A percentile compares a stretch with the other conserved stretches of the same genome.
These are phyloP conservation scores for Scytalidium sp. DNA, from an alignment of 2,329 filamentous ascomycete species.

Conservation along the genomic window DNA sequence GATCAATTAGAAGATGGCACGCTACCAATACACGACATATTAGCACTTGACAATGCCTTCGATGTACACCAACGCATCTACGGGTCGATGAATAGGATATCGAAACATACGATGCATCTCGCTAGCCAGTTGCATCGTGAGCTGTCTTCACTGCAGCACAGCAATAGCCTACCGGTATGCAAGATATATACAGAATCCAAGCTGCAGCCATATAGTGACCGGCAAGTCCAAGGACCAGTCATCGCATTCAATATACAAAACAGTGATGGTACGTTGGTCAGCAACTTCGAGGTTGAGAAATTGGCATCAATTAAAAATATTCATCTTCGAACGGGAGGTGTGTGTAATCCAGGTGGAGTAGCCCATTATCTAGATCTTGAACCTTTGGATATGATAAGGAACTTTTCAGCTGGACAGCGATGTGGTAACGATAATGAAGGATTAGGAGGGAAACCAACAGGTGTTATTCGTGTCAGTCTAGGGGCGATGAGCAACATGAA, in stretches of 20 bases:
- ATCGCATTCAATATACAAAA: slow-evolving; percentile 78
- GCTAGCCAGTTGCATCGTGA: slow-evolving; percentile 52
- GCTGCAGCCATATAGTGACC: slow-evolving; percentile 19
- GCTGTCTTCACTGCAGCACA: slow-evolving; percentile 59
- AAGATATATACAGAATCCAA: slow-evolving; percentile 22
- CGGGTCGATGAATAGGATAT: slow-evolving; percentile 62
- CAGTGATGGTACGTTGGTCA: slow-evolving; percentile 66
- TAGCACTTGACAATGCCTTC: slow-evolving; percentile 73
- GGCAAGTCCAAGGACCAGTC: slow-evolving; percentile 60
- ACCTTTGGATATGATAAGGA: slow-evolving; percentile 74
- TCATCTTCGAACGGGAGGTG: slow-evolving; percentile 79
- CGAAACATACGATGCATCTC: slow-evolving; percentile 66
- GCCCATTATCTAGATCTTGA: slow-evolving; percentile 67
- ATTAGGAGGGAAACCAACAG: slow-evolving; percentile 78
- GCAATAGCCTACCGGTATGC: slow-evolving; percentile 34
- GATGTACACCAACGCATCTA: slow-evolving; percentile 65
- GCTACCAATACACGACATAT: slow-evolving; percentile 79
- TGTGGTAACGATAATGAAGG: slow-evolving; percentile 75
- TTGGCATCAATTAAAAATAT: slow-evolving; percentile 72
- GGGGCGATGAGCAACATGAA: slow-evolving; percentile 79
- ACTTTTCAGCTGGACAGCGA: slow-evolving; percentile 77
- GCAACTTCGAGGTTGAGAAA: slow-evolving; percentile 73
- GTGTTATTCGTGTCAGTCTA: slow-evolving; percentile 76
- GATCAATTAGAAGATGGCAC: slow-evolving; percentile 85
- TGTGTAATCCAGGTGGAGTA: slow-evolving; percentile 87